Conservation (phyloP, 768 basidiomycete genomes). For the Mycena floridula region DNA sequence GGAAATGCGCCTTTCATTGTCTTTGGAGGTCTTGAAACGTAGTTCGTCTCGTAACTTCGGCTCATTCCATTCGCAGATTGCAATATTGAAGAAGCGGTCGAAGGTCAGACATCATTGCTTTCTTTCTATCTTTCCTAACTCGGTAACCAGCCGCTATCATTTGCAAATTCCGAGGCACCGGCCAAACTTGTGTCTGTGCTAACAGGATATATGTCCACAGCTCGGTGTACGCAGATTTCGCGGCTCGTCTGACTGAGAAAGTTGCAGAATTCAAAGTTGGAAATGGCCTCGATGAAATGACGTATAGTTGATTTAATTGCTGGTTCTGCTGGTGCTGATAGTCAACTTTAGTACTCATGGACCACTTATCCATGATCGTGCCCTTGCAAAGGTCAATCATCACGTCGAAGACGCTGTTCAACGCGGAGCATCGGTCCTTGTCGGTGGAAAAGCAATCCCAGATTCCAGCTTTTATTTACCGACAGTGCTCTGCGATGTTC, state of each 20-base stretch:
- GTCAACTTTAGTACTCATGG: constrained; percentile 92
- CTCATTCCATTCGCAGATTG: too few species aligned
- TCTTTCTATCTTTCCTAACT: background rate
- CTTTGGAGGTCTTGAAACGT: too few species aligned
- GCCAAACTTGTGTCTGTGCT: constrained; percentile 84
- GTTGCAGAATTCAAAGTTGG: constrained; percentile 85
- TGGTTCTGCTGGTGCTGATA: too few species aligned
- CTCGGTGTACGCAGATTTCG: constrained; percentile 87
- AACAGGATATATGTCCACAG: constrained; percentile 94
- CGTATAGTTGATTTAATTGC: too few species aligned
- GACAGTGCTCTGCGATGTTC: constrained; percentile 86
- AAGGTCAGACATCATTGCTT: constrained; percentile 40
- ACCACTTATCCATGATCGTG: constrained; percentile 84
- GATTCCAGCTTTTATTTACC: constrained; percentile 72
- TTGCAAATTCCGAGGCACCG: constrained; percentile 76
- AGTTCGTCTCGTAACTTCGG: too few species aligned
- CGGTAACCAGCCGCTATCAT: constrained; percentile 49
- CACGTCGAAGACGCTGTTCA: constrained; percentile 87
- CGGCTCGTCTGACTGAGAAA: constrained; percentile 76
- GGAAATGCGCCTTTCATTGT: constrained; percentile 97
- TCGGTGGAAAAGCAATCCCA: constrained; percentile 75
- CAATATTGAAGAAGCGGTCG: constrained; percentile 86
- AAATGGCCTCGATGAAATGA: constrained; percentile 72
- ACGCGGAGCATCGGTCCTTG: constrained; percentile 80
- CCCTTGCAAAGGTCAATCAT: constrained; percentile 75